A percentile compares a stretch with the other conserved stretches of the same genome.
These are phyloP conservation scores for Copromyces sp. DNA, from an alignment of 495 filamentous ascomycete genomes.

Conservation along the genomic window DNA sequence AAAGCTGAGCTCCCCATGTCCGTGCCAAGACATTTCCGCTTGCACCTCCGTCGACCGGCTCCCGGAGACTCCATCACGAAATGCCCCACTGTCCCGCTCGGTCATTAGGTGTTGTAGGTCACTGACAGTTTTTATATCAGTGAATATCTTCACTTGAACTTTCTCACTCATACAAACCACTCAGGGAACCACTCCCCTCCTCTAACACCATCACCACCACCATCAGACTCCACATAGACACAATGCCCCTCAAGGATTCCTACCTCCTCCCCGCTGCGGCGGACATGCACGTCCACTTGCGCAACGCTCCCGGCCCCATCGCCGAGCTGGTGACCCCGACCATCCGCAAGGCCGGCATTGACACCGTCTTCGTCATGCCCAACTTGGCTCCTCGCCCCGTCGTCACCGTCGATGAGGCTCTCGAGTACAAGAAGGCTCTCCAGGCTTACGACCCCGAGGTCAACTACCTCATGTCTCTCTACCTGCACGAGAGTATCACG, in stretches of 20 bases:
- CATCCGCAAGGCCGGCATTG: conserved; percentile 57
- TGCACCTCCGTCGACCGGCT: neutral
- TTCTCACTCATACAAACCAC: neutral
- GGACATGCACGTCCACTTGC: conserved; percentile 53
- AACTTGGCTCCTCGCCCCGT: conserved; percentile 51
- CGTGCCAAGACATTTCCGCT: neutral
- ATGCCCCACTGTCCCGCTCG: neutral
- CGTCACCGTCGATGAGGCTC: conserved; percentile 59
- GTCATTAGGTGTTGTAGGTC: neutral
- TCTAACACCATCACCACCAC: neutral
- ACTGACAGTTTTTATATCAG: neutral
- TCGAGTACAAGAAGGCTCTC: conserved; percentile 63
- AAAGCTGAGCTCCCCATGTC: neutral
- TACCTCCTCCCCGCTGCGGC: conserved; percentile 61
- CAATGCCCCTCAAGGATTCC: conserved; percentile 33
- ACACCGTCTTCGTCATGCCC: conserved; percentile 62
- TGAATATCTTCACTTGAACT: neutral
- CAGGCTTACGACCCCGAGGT: conserved; percentile 59
- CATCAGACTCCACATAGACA: neutral
- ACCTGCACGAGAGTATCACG: conserved; percentile 60
- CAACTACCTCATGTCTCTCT: conserved; percentile 81
- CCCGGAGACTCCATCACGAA: neutral
- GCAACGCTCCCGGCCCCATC: conserved; percentile 58
- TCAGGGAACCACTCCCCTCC: neutral
- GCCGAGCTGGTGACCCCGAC: conserved; percentile 73